Evolutionary conservation across 2,329 filamentous ascomycete species (phyloP).

Genomic region (Blastomyces silverae): DNA sequence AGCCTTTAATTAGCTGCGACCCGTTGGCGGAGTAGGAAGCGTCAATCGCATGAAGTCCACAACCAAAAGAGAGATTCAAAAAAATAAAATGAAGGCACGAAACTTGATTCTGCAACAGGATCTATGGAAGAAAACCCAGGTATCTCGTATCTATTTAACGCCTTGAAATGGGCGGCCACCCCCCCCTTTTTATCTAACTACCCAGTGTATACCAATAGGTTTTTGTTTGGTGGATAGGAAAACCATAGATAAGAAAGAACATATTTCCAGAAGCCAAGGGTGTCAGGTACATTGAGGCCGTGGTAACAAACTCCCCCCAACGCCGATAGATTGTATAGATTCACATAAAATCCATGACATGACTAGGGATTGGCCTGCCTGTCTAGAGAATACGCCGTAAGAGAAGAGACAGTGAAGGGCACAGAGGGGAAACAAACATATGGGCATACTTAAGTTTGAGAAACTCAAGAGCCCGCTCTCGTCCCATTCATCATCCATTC

Average conservation of each 20-base stretch:
- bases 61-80: too few species aligned
- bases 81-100: too few species aligned
- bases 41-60: too few species aligned
- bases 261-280: neutral
- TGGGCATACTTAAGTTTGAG: neutral
- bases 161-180: neutral
- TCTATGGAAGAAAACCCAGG: neutral
- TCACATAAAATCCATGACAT: neutral
- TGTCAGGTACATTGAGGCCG: neutral
- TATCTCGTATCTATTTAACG: neutral
- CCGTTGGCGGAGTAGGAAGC: too few species aligned
- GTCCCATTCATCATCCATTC: neutral
- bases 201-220: neutral
- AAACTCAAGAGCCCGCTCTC: neutral
- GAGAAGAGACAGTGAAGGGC: neutral
- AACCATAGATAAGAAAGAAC: neutral
- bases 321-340: conserved; percentile 7
- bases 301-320: neutral
- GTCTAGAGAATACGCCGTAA: neutral
- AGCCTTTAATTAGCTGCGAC: too few species aligned
- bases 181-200: neutral
- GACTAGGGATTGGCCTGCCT: neutral
- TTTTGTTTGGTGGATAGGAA: neutral
- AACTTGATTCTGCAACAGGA: neutral
- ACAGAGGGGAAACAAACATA: neutral